These are phyloP conservation scores for Onygenales sp. DNA, from an alignment of 2,329 filamentous ascomycete genomes.

Conservation along the genomic window DNA sequence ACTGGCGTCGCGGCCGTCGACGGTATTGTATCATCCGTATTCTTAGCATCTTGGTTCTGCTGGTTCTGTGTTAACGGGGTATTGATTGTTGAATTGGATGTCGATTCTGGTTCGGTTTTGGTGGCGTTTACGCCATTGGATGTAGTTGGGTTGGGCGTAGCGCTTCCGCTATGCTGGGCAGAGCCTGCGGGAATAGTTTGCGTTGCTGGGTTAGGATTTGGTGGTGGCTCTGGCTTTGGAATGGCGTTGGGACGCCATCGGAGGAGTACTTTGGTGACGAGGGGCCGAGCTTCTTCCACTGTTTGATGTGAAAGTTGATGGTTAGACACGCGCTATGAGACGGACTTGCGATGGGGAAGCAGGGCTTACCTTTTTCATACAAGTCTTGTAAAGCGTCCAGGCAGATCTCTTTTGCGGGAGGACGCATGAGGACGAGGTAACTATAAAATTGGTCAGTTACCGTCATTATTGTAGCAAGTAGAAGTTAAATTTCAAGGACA, in stretches of 20 bases:
- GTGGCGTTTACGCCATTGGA: not conserved
- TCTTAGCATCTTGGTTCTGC: not conserved
- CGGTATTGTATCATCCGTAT: not conserved
- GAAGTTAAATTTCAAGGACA: too few relatives aligned
- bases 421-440: slow-evolving; percentile 50
- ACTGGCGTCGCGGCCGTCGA: not conserved
- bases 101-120: not conserved
- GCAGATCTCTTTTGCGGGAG: slow-evolving; percentile 48
- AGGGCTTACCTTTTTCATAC: slow-evolving; percentile 43
- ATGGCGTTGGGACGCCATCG: slow-evolving; percentile 44
- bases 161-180: not conserved
- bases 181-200: not conserved
- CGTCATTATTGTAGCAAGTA: not conserved
- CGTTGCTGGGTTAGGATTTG: not conserved
- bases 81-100: not conserved
- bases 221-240: slow-evolving; percentile 6
- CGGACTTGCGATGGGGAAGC: not conserved
- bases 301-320: not conserved
- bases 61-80: not conserved
- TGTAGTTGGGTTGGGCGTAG: not conserved
- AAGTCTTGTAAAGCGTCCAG: slow-evolving; percentile 51
- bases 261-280: slow-evolving; percentile 44
- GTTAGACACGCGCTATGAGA: slow-evolving; percentile 2
- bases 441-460: slow-evolving; percentile 15
- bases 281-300: slow-evolving; percentile 39